Conservation (phyloP, 2,329 filamentous ascomycete species). For the Colletotrichum cuscutae region DNA sequence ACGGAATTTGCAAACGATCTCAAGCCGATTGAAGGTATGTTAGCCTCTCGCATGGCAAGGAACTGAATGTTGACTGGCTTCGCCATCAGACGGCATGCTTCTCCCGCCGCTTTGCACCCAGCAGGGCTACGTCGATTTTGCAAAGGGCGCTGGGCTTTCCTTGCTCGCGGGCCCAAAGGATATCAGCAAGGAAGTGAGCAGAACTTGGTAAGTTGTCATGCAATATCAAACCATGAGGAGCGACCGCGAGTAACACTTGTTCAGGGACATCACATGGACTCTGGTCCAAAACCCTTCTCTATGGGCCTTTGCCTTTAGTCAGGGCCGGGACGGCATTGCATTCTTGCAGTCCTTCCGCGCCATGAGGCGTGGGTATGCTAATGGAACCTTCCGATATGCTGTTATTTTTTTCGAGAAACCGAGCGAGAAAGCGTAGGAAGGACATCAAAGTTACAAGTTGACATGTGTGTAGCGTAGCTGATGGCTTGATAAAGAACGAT, state of each 20-base stretch:
- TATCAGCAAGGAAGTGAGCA: conserved; percentile 67
- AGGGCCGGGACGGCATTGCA: conserved; percentile 68
- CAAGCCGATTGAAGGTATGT: conserved; percentile 66
- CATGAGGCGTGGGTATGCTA: conserved; percentile 69
- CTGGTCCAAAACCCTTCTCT: conserved; percentile 68
- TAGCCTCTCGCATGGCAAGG: background rate
- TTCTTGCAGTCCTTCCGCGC: conserved; percentile 71
- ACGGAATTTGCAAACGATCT: conserved; percentile 62
- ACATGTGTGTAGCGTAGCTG: background rate
- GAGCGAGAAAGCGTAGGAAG: background rate
- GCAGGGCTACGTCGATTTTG: conserved; percentile 62
- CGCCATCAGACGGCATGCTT: conserved; percentile 64
- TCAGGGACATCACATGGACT: conserved; percentile 71
- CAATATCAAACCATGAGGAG: background rate
- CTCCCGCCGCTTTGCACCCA: conserved; percentile 66
- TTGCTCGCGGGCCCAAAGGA: conserved; percentile 60
- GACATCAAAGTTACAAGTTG: background rate
- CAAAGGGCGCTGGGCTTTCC: conserved; percentile 58
- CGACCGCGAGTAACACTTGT: background rate
- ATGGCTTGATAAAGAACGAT: background rate
- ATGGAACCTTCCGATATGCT: conserved; percentile 67
- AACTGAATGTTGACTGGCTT: background rate
- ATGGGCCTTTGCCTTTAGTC: conserved; percentile 70
- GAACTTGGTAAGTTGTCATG: conserved; percentile 62
- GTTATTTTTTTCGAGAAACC: conserved; percentile 66